Evolutionary conservation across 345 rosid genomes (phyloP).

Genomic region (Camelina sativa): DNA sequence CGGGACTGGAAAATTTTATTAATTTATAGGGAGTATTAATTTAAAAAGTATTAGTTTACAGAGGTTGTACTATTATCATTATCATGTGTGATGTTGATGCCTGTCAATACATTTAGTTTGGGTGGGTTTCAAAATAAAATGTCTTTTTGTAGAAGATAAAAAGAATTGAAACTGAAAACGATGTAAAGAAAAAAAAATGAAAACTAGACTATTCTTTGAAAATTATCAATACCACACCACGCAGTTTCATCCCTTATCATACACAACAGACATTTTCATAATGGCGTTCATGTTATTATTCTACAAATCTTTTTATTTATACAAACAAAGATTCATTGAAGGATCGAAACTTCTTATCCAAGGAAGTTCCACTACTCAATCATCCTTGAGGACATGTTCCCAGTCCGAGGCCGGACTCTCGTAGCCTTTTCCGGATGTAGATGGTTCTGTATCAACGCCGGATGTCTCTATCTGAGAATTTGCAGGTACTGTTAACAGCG

Average conservation of each 20-base stretch:
- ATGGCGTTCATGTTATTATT: constrained; percentile 10
- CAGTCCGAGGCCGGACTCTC: constrained; percentile 68
- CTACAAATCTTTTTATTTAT: constrained; percentile 25
- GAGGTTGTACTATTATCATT: too few species aligned
- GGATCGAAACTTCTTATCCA: constrained; percentile 26
- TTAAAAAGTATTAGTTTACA: too few species aligned
- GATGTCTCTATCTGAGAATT: constrained; percentile 14
- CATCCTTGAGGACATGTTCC: constrained; percentile 77
- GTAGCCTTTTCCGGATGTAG: constrained; percentile 37
- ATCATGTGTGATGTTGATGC: too few species aligned
- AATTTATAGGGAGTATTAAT: too few species aligned
- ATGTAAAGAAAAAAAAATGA: background rate
- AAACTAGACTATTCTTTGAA: background rate
- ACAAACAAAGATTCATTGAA: constrained; percentile 15
- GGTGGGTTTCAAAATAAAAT: too few species aligned
- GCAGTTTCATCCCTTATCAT: background rate
- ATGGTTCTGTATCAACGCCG: constrained; percentile 26
- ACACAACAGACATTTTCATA: constrained; percentile 10
- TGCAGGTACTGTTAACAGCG: background rate
- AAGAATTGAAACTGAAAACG: too few species aligned
- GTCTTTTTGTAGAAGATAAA: too few species aligned
- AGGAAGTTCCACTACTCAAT: constrained; percentile 28
- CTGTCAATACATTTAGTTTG: too few species aligned
- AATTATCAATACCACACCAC: constrained; percentile 10
- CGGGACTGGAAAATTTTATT: too few species aligned